phyloP scores from a whole-genome alignment of 495 filamentous ascomycete species.

The Podospora pseudopauciseta region DNA sequence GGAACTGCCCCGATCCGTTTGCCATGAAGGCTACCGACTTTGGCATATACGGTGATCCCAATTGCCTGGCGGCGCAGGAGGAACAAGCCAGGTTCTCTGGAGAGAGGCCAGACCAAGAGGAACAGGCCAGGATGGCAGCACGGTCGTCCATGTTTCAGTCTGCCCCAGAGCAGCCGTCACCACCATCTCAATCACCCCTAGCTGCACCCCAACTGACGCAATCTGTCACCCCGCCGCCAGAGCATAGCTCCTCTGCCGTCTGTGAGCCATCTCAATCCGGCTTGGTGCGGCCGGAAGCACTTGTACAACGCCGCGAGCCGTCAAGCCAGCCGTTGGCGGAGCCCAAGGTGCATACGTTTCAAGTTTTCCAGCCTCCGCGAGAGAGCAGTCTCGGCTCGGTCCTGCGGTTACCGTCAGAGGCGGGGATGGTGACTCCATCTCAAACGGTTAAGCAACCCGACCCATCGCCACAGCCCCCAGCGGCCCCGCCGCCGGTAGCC shows the following conservation, averaged over 20 bases:
- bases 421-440: neutral
- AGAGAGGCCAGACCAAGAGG: neutral
- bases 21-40: constrained; percentile 32
- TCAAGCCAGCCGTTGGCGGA: neutral
- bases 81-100: neutral
- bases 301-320: neutral
- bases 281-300: neutral
- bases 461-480: neutral
- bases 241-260: neutral
- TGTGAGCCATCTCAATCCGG: neutral
- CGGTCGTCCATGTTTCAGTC: neutral
- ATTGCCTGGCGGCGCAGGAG: neutral
- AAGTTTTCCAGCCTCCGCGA: neutral
- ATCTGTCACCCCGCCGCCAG: constrained; percentile 18
- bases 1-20: constrained; percentile 29
- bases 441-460: neutral
- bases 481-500: neutral
- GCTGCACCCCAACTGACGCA: constrained; percentile 11
- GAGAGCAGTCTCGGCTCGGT: neutral
- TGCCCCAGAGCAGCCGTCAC: neutral
- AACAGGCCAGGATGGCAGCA: neutral
- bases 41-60: constrained; percentile 16
- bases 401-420: neutral
- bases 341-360: neutral
- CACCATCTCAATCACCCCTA: neutral